Evolutionary conservation across 768 basidiomycete genomes (phyloP).

Genomic region (Trametopsis cervina): DNA sequence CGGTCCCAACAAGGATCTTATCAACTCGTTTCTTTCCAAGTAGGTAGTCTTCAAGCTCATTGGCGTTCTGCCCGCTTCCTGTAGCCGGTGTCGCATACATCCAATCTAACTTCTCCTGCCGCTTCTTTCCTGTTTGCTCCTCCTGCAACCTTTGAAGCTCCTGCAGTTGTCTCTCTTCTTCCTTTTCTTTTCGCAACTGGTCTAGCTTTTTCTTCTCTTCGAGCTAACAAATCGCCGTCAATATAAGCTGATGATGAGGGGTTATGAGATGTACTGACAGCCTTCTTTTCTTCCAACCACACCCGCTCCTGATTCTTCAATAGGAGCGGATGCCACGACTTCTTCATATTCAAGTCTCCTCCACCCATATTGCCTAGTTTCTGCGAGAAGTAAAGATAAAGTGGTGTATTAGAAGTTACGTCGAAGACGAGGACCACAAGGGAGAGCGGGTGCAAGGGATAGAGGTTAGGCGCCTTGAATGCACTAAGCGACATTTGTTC

Average conservation of each 20-base stretch:
- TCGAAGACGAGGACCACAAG: slow-evolving; percentile 10
- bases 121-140: slow-evolving; percentile 90
- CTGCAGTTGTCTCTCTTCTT: slow-evolving; percentile 94
- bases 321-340: slow-evolving; percentile 98
- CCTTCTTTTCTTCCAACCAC: slow-evolving; percentile 97
- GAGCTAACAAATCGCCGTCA: slow-evolving; percentile 44
- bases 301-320: slow-evolving; percentile 98
- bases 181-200: slow-evolving; percentile 94
- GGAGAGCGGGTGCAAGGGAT: slow-evolving; percentile 3
- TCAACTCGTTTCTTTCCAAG: slow-evolving; percentile 98
- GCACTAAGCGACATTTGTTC: slow-evolving; percentile 22
- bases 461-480: slow-evolving; percentile 3
- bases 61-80: slow-evolving; percentile 78
- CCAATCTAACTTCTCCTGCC: slow-evolving; percentile 95
- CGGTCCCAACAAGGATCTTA: slow-evolving; percentile 87
- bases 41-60: slow-evolving; percentile 94
- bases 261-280: slow-evolving; percentile 46
- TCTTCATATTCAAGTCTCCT: slow-evolving; percentile 98
- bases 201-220: slow-evolving; percentile 99
- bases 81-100: slow-evolving; percentile 98
- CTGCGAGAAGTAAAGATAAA: slow-evolving; percentile 5
- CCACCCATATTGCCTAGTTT: slow-evolving; percentile 82
- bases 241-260: background rate
- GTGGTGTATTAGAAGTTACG: slow-evolving; percentile 10
- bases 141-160: slow-evolving; percentile 95